Evolutionary conservation across 23 red algal genomes (phyloP), one percentile per base, ranked within the genome.

Genomic region (Gracilaria caudata): DNA sequence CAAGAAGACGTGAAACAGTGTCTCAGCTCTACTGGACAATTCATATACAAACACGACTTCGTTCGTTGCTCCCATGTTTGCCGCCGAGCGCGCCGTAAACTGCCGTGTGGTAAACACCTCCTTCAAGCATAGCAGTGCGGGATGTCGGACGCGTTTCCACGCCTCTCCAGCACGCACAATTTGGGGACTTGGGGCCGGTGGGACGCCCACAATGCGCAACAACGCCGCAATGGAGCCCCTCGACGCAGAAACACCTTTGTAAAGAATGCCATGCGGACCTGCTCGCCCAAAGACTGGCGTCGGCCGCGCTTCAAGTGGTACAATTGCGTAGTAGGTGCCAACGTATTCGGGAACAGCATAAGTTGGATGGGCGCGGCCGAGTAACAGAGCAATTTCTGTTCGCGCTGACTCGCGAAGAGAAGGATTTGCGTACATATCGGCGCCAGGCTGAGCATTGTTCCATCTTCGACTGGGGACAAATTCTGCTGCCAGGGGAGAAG

Each of bases 11-110:
- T 83, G 43, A 41, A 83, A 78, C 43, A 91, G 68, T 7, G 87
- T 96, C 16, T 91, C 87, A 4, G 94, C 94, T 37, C 80, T 78
- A 41, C 81, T 66, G 36, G 84, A 61, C 16, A 91, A 68, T 25
- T 96, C 94, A 89, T 96, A 96, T 8, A 80, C 86, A 66, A 96
- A 96, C 4, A 96, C 64, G 0, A 96, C 59, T 37, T 96, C 94
- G 61, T 88, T 92, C 37, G 75, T 40, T 17, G 84, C 68, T 51
- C 64, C 71, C 40, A 65, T 56, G 35, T 55, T 54, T 29, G 65
- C 37, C 32, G 68, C 65, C 13, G 51, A 25, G 36, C 68, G 72
- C 36, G 64, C 68, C 47, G 78, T 78, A 91, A 96, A 96, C 45
- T 68, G 77, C 4, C 81, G 55, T 34, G 64, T 87, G 11, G 94